Conservation (phyloP, 345 rosid genomes). For the Gossypium thurberi region DNA sequence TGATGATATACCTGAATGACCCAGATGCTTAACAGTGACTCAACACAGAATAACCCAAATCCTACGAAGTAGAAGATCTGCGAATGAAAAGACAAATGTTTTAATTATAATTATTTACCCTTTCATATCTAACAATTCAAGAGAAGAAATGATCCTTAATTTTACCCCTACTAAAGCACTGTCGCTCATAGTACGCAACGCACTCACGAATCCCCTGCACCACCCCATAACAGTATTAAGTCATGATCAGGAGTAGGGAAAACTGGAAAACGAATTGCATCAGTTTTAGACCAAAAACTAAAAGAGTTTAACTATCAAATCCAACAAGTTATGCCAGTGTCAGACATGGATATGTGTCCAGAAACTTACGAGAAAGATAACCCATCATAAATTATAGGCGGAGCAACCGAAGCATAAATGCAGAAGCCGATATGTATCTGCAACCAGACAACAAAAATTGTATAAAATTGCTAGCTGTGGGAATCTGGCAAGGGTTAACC, state of each 20-base stretch:
- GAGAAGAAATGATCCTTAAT: neutral
- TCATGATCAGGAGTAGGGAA: neutral
- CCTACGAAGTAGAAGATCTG: conserved; percentile 93
- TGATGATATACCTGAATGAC: conserved; percentile 63
- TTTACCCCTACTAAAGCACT: conserved; percentile 62
- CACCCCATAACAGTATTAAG: neutral
- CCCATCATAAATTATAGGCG: conserved; percentile 75
- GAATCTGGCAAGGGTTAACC: neutral
- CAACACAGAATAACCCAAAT: conserved; percentile 60
- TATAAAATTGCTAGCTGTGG: neutral
- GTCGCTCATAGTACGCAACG: conserved; percentile 20
- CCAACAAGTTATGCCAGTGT: neutral
- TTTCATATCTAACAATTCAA: neutral
- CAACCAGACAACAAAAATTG: conserved; percentile 9
- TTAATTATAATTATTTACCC: neutral
- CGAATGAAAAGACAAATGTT: neutral
- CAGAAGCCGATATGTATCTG: conserved; percentile 80
- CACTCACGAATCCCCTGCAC: neutral
- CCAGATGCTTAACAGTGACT: conserved; percentile 79
- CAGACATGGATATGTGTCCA: neutral
- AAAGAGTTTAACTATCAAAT: neutral
- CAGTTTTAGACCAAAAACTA: neutral
- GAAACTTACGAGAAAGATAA: conserved; percentile 79
- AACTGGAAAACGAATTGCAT: neutral
- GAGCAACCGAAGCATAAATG: conserved; percentile 76